phyloP scores from a whole-genome alignment of 345 rosid species.

The Linum usitatissimum region DNA sequence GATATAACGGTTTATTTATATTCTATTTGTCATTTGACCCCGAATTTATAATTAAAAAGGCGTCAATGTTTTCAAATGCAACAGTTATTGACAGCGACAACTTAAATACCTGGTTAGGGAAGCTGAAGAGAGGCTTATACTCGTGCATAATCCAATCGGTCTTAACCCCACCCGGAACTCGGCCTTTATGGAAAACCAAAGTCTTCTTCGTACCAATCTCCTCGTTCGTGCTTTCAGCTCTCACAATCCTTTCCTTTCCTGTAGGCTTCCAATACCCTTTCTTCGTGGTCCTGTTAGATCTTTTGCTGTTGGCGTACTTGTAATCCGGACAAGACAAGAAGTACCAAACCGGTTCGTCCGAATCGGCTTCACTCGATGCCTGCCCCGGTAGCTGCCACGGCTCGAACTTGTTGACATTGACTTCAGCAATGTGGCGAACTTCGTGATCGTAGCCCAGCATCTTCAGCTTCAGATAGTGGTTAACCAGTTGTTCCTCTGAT shows the following conservation, averaged over 20 bases:
- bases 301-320: conserved; percentile 18
- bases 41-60: too few relatives aligned
- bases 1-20: too few relatives aligned
- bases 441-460: conserved; percentile 10
- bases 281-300: conserved; percentile 17
- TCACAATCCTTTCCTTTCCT: conserved; percentile 19
- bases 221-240: not conserved
- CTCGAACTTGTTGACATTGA: conserved; percentile 28
- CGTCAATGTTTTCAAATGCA: too few relatives aligned
- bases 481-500: conserved; percentile 31
- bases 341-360: conserved; percentile 24
- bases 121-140: conserved; percentile 5
- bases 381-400: conserved; percentile 36
- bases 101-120: conserved; percentile 8
- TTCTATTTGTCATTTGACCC: too few relatives aligned
- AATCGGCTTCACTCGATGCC: conserved; percentile 9
- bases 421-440: conserved; percentile 17
- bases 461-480: conserved; percentile 23
- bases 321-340: conserved; percentile 27
- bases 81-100: too few relatives aligned
- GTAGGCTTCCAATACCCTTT: conserved; percentile 52
- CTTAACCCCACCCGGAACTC: conserved; percentile 2
- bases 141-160: conserved; percentile 31
- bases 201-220: conserved; percentile 34
- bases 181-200: conserved; percentile 27